phyloP scores from a whole-genome alignment of 768 basidiomycete genomes.

The Xerocomellus intermedius region DNA sequence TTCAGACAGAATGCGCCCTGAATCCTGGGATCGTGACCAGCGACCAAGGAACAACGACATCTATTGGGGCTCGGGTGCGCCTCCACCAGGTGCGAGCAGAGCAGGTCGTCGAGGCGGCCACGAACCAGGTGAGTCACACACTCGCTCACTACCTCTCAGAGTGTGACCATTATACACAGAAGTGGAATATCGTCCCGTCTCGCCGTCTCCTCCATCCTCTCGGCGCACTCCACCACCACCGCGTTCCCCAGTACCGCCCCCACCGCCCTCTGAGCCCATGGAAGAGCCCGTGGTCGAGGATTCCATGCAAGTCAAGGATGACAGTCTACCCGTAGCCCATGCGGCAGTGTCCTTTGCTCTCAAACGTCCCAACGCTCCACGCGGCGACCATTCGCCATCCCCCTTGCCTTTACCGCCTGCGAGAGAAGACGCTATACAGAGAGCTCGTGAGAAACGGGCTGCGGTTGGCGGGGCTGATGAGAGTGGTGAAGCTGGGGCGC shows the following conservation, averaged over 20 bases:
- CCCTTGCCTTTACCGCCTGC: conserved; percentile 35
- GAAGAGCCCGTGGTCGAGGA: conserved; percentile 22
- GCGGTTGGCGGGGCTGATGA: conserved; percentile 6
- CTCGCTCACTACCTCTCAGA: neutral
- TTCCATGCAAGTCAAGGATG: conserved; percentile 22
- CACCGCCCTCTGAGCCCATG: conserved; percentile 39
- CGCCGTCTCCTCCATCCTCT: conserved; percentile 25
- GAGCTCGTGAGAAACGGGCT: conserved; percentile 28
- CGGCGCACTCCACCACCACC: conserved; percentile 20
- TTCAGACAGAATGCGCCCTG: conserved; percentile 34
- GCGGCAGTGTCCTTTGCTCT: conserved; percentile 40
- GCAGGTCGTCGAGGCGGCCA: conserved; percentile 6
- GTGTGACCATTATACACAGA: conserved; percentile 6
- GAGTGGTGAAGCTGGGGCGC: conserved; percentile 1
- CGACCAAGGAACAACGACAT: conserved; percentile 30
- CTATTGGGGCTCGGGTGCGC: conserved; percentile 13
- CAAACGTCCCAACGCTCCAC: conserved; percentile 48
- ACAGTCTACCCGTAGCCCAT: conserved; percentile 37
- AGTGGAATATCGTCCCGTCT: conserved; percentile 20
- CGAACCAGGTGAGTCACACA: conserved; percentile 14
- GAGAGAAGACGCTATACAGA: conserved; percentile 25
- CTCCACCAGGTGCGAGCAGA: conserved; percentile 9
- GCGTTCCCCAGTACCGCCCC: conserved; percentile 24
- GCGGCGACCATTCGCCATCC: conserved; percentile 45
- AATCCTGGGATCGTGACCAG: conserved; percentile 37